Conservation (phyloP, 129 eudicot species). For the Erigeron canadensis region DNA sequence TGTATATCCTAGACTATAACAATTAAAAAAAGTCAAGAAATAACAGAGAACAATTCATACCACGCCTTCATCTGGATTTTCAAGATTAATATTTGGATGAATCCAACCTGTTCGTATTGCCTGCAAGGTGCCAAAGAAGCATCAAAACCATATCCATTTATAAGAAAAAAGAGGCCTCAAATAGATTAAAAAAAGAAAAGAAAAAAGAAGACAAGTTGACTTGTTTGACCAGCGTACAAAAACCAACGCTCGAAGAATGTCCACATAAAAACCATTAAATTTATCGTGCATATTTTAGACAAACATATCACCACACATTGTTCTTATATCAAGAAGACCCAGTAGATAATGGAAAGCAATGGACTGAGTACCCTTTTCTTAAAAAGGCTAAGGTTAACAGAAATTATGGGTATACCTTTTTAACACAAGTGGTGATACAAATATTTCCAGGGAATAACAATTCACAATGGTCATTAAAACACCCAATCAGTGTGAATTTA, state of each 20-base stretch:
- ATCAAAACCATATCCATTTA: neutral
- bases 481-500: neutral
- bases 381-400: too few species aligned
- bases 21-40: neutral
- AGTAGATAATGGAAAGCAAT: too few species aligned
- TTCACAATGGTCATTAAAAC: neutral
- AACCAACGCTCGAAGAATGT: neutral
- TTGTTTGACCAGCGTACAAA: neutral
- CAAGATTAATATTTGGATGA: constrained; percentile 95
- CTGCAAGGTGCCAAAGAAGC: constrained; percentile 47
- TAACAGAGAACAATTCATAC: constrained; percentile 44
- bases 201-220: neutral
- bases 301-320: too few species aligned
- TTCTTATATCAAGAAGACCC: too few species aligned
- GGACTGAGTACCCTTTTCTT: too few species aligned
- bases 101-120: constrained; percentile 96
- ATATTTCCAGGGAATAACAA: neutral
- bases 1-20: neutral
- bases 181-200: too few species aligned
- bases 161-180: neutral
- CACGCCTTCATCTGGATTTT: constrained; percentile 85
- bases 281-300: neutral
- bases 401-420: too few species aligned
- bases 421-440: neutral
- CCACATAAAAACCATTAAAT: neutral